These are phyloP conservation scores for Globisporangium cylindrosporum DNA, from an alignment of 352 stramenopile species.

Conservation along the genomic window DNA sequence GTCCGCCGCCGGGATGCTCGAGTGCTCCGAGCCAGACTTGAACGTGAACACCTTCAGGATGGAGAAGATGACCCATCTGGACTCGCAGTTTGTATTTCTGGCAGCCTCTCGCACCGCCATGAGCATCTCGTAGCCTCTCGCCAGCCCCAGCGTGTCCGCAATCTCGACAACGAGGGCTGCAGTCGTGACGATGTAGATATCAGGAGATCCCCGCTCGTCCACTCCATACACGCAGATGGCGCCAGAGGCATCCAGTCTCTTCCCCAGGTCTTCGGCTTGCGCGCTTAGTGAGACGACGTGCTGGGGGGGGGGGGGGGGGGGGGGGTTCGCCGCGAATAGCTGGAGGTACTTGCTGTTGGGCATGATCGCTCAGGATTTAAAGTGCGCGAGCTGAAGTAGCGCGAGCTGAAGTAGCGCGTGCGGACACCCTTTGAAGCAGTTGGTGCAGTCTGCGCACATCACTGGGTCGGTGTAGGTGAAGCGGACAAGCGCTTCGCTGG, in stretches of 20 bases:
- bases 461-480: neutral
- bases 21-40: no score
- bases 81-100: no score
- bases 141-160: neutral
- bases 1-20: no score
- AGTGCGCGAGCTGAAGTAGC: neutral
- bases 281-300: neutral
- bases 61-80: no score
- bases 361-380: neutral
- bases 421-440: neutral
- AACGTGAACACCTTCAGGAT: no score
- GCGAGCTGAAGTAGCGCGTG: neutral
- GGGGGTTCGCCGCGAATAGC: neutral
- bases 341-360: slow-evolving; percentile 1
- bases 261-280: neutral
- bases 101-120: no score
- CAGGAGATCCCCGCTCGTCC: neutral
- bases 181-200: neutral
- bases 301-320: no score
- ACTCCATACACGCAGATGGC: neutral
- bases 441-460: neutral
- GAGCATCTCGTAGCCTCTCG: neutral
- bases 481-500: neutral
- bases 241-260: neutral
- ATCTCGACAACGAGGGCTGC: neutral